Evolutionary conservation across 345 rosid species (phyloP).

Genomic region (Populus tremula): DNA sequence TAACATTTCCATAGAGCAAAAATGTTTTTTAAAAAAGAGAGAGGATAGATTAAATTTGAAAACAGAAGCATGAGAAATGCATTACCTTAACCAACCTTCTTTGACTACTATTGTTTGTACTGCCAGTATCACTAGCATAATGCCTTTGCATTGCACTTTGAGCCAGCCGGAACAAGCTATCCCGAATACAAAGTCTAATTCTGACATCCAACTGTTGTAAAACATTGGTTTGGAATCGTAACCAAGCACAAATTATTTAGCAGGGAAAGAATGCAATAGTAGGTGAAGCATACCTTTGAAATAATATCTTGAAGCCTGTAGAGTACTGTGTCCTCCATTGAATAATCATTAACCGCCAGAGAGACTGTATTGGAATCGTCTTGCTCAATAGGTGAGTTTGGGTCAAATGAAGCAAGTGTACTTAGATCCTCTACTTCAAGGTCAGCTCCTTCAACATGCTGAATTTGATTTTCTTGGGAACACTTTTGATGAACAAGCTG

Average conservation of each 20-base stretch:
- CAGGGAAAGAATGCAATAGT: constrained; percentile 14
- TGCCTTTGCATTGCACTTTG: constrained; percentile 81
- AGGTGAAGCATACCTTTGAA: constrained; percentile 55
- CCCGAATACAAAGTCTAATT: constrained; percentile 72
- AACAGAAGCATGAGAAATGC: constrained; percentile 9
- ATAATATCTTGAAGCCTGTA: constrained; percentile 71
- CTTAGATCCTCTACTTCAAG: constrained; percentile 41
- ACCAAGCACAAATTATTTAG: constrained; percentile 15
- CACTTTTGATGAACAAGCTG: constrained; percentile 53
- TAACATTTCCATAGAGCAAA: not conserved
- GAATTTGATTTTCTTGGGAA: constrained; percentile 46
- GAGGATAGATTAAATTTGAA: not conserved
- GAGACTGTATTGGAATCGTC: constrained; percentile 51
- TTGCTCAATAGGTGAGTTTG: constrained; percentile 52
- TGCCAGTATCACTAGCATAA: constrained; percentile 47
- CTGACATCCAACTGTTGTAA: constrained; percentile 63
- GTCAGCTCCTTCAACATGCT: constrained; percentile 44
- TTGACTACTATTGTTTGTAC: constrained; percentile 41
- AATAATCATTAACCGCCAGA: constrained; percentile 42
- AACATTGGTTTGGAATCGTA: constrained; percentile 25
- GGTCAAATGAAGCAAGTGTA: constrained; percentile 50
- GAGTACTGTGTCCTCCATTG: constrained; percentile 52
- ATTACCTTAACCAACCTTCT: constrained; percentile 48
- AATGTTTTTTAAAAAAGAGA: not conserved
- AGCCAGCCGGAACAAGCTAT: constrained; percentile 95